These are phyloP conservation scores for Pseudogymnoascus sp. DNA, from an alignment of 2,329 filamentous ascomycete species.

Conservation along the genomic window DNA sequence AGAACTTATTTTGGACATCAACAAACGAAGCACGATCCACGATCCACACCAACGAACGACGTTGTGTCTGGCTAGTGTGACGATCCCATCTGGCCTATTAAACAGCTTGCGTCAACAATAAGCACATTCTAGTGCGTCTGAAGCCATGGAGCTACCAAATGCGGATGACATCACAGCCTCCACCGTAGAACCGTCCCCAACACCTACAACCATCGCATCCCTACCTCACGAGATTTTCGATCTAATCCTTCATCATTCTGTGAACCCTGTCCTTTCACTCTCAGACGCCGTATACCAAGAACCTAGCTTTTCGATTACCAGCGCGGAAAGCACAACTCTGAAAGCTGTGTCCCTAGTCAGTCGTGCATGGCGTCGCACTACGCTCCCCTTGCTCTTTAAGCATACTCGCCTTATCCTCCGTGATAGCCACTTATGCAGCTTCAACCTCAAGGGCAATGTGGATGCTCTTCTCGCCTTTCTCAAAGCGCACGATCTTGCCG, in stretches of 20 bases:
- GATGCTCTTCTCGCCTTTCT: background rate
- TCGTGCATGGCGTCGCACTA: slow-evolving; percentile 42
- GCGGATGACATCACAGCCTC: no score
- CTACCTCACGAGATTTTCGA: slow-evolving; percentile 56
- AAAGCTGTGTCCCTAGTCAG: slow-evolving; percentile 50
- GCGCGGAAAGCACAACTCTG: slow-evolving; percentile 34
- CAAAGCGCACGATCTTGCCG: background rate
- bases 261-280: slow-evolving; percentile 41
- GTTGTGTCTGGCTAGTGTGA: background rate
- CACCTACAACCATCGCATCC: slow-evolving; percentile 16
- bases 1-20: background rate
- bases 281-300: slow-evolving; percentile 39
- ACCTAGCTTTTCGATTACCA: slow-evolving; percentile 37
- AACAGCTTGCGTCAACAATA: background rate
- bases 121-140: background rate
- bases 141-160: background rate
- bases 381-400: slow-evolving; percentile 49
- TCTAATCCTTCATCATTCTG: slow-evolving; percentile 49
- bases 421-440: background rate
- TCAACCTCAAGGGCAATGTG: background rate
- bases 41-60: no score
- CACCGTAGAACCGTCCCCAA: background rate
- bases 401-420: slow-evolving; percentile 36
- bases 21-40: background rate
- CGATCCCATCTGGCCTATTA: background rate